Base-by-base conservation (phyloP, 1,139 yeast genomes). In the Wickerhamiella pararugosa region DNA sequence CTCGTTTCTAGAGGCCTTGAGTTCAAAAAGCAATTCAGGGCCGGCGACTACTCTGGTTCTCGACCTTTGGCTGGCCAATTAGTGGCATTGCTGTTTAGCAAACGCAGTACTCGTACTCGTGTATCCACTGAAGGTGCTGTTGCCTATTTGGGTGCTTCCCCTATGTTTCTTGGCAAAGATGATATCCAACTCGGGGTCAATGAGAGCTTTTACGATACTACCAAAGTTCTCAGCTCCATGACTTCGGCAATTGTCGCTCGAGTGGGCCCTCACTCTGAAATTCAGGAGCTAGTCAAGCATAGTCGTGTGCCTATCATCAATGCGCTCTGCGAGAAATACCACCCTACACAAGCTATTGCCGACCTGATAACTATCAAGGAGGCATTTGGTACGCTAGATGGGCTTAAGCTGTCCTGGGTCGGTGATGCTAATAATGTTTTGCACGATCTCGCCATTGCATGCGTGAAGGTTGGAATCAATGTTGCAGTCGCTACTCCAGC, bases 181-280 rank as follows among this genome's bases (percentile, higher is more conserved):
- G 98, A 90, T 56, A 90, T 90, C 56, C 98, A 90, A 63, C 68
- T 90, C 46, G 98, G 98, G n/a, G 90, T 84, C 37, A 90, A 90
- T 58, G 98, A 90, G 66, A 73, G 92, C 0, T 64, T 83, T 47
- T 79, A 81, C 54, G 98, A 90, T 60, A 79, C 96, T 1, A 72
- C 95, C 25, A 75, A 73, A 51, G 95, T 90, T 34, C 75, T 90
- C 7, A 81, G 94, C 11, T 86, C 96, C 2, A 90, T 90, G 98
- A 82, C 93, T 1, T 78, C 94, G 10, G 80, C 94, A 53, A 76
- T 90, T 9, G 87, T 90, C 63, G 98, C 98, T n/a, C 75, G 98
- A 56, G 98, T 90, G 10, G 79, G 84, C 52, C 66, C 73, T 30
- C 95, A 90, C 57, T 69, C 74, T 35, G 96, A 90, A 45, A 87